Evolutionary conservation across 2,329 filamentous ascomycete genomes (phyloP).

Genomic region (Colletotrichum sp.): DNA sequence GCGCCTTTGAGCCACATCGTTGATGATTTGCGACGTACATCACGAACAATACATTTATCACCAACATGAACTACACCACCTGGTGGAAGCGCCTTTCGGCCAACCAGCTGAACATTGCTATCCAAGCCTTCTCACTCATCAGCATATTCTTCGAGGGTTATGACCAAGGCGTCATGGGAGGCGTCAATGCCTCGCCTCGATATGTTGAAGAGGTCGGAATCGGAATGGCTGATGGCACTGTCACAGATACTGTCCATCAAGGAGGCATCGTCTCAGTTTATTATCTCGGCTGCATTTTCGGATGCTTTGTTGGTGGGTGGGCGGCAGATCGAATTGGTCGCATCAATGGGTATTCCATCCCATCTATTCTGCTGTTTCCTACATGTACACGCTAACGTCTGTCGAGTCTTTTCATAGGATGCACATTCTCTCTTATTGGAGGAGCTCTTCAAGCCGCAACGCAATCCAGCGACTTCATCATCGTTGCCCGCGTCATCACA

Average conservation of each 20-base stretch:
- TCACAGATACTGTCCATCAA: constrained; percentile 53
- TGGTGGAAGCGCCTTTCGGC: constrained; percentile 25
- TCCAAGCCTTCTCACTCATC: constrained; percentile 32
- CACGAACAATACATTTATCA: neutral
- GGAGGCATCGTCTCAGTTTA: constrained; percentile 59
- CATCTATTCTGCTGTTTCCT: neutral
- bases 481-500: neutral
- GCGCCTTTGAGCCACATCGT: no score
- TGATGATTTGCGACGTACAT: no score
- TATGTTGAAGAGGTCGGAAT: constrained; percentile 50
- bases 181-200: constrained; percentile 47
- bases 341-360: constrained; percentile 38
- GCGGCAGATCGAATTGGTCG: constrained; percentile 58
- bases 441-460: neutral
- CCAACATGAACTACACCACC: neutral
- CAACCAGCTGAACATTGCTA: constrained; percentile 42
- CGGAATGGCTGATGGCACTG: constrained; percentile 45
- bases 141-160: constrained; percentile 49
- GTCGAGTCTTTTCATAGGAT: neutral
- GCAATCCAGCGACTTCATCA: neutral
- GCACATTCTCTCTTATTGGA: neutral
- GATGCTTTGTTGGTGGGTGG: constrained; percentile 54
- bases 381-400: no score
- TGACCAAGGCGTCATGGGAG: constrained; percentile 60
- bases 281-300: constrained; percentile 55